Evolutionary conservation across 192 early-diverging fungal species (phyloP).

Genomic region (Coemansia sp.): DNA sequence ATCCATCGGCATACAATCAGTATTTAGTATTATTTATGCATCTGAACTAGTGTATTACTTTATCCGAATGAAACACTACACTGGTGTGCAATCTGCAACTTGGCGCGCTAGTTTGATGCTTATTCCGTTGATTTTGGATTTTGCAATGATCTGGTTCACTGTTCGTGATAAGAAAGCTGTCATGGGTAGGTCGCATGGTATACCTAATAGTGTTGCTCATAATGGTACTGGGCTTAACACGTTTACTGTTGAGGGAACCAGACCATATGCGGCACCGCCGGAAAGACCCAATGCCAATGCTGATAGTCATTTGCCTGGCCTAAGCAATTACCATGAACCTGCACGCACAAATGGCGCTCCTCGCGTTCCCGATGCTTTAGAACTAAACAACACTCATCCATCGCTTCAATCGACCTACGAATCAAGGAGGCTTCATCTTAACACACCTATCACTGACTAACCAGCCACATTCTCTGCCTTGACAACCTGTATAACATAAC

Average conservation of each 20-base stretch:
- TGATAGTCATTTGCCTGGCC: no score
- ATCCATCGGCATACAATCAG: conserved; percentile 40
- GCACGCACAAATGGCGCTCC: no score
- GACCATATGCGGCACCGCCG: neutral
- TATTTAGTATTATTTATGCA: conserved; percentile 26
- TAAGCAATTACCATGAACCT: no score
- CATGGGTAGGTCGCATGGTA: neutral
- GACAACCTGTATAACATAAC: no score
- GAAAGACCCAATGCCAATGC: neutral
- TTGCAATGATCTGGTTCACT: conserved; percentile 45
- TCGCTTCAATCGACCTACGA: neutral
- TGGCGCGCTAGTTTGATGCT: conserved; percentile 47
- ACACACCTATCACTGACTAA: conserved; percentile 41
- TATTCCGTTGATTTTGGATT: conserved; percentile 32
- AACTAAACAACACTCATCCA: conserved; percentile 7
- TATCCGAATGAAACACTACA: conserved; percentile 30
- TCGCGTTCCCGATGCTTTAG: conserved; percentile 2
- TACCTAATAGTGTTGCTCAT: neutral
- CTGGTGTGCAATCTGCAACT: conserved; percentile 26
- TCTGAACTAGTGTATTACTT: conserved; percentile 42
- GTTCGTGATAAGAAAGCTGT: conserved; percentile 21
- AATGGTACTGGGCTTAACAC: neutral
- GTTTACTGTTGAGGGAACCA: neutral
- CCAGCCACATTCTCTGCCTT: no score
- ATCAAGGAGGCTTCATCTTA: conserved; percentile 20